Evolutionary conservation across 768 basidiomycete genomes (phyloP).

Genomic region (Collybia sordida): DNA sequence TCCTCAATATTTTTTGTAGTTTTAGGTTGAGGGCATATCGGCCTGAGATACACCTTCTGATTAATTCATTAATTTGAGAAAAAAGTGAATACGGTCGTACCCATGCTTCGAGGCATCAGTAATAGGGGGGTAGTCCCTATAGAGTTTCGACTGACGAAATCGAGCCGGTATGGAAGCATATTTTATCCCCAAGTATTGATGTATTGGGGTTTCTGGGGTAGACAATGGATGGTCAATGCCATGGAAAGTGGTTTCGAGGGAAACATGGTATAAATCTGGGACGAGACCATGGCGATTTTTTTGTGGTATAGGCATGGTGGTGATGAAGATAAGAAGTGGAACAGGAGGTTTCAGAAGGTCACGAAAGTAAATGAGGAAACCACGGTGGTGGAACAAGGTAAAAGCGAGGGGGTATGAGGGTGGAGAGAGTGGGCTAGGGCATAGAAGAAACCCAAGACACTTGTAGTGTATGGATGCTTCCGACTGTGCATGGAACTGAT

Average conservation of each 20-base stretch:
- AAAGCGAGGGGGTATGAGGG: constrained; percentile 7
- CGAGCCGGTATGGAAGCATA: constrained; percentile 73
- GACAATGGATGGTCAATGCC: constrained; percentile 66
- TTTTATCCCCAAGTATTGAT: constrained; percentile 78
- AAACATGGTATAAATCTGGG: constrained; percentile 46
- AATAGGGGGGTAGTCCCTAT: constrained; percentile 51
- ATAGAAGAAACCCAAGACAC: constrained; percentile 19
- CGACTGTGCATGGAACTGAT: constrained; percentile 27
- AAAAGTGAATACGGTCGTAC: constrained; percentile 36
- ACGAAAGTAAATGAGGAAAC: constrained; percentile 4
- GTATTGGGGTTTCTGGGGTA: constrained; percentile 50
- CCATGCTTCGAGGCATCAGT: constrained; percentile 69
- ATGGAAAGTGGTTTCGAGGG: constrained; percentile 62
- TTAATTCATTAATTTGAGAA: background rate
- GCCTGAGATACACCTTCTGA: constrained; percentile 36
- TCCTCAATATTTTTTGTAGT: constrained; percentile 51
- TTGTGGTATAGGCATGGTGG: constrained; percentile 27
- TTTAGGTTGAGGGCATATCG: constrained; percentile 71
- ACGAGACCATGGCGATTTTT: constrained; percentile 17
- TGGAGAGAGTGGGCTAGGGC: constrained; percentile 8
- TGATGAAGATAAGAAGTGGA: no score
- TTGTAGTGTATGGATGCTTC: constrained; percentile 22
- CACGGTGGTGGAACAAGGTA: constrained; percentile 9
- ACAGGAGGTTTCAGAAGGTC: constrained; percentile 1
- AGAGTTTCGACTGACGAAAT: constrained; percentile 71